Base-by-base conservation (phyloP, 257 asterid genomes). In the Penstemon davidsonii region DNA sequence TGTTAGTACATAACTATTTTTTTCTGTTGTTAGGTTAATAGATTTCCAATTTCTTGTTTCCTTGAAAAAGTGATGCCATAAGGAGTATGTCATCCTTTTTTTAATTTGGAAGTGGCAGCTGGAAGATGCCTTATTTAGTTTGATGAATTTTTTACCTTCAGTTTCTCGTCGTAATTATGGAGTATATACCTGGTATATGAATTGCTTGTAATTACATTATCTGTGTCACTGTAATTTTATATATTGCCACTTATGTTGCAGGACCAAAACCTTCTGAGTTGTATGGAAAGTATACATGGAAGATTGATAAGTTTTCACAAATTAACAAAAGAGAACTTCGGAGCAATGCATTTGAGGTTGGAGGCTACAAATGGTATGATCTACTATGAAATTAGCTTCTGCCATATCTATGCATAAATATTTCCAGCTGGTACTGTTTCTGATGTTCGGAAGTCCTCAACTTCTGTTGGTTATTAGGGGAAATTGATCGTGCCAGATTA, bases 291-390 rank as follows among this genome's bases (percentile, higher is more conserved):
- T 55, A 76, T 66, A 83, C 88, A 4, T 85, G 91, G 91, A 83
- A 79, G 75, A 83, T 85, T 59, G 81, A 83, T 13, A 85, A 85
- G 41, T 85, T 78, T 73, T 76, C 86, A 45, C 86, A 83, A 77
- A 74, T 80, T 33, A 83, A 76, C 73, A 81, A 83, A 79, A 75
- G 88, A 73, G 91, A 85, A 73, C 86, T 80, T 51, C 79, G 85
- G 55, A 80, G 88, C 75, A 73, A 79, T 61, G 80, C 81, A 36
- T 85, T 85, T 76, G 86, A 85, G 73, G 82, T 75, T 74, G 91
- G 91, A 43, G 81, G 88, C 73, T 80, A 83, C 73, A 83, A 80
- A 76, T 85, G 91, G 91, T 85, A 80, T 36, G 73, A 13, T 47
- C 65, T 56, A 39, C 55, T 61, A 43, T 49, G 67, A 66, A 12